Conservation (phyloP, 768 basidiomycete genomes). For the Termitomyces sp. region DNA sequence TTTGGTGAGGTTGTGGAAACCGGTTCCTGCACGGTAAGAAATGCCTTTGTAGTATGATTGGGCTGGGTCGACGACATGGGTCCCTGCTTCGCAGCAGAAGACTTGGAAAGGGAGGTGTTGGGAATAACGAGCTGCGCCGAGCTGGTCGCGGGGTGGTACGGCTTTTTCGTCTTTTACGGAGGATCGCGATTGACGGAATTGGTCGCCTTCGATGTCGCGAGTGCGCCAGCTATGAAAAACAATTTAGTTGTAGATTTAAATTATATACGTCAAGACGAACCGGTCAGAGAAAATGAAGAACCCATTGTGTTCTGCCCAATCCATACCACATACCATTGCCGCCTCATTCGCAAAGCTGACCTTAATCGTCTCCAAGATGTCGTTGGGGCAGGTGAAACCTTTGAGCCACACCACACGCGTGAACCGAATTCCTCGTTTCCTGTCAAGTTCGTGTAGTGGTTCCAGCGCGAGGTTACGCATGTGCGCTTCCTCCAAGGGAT, state of each 20-base stretch:
- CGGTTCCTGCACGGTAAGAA: slow-evolving; percentile 74
- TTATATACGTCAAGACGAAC: slow-evolving; percentile 38
- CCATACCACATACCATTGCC: slow-evolving; percentile 99
- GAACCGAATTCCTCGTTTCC: slow-evolving; percentile 78
- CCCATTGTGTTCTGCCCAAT: slow-evolving; percentile 98
- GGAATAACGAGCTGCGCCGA: slow-evolving; percentile 78
- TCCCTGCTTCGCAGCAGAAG: slow-evolving; percentile 98
- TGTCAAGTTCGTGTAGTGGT: slow-evolving; percentile 78
- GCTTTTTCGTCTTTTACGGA: slow-evolving; percentile 79
- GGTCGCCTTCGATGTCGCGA: slow-evolving; percentile 95
- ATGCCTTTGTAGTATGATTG: slow-evolving; percentile 96
- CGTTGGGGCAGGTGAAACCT: slow-evolving; percentile 98
- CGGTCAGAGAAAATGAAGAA: slow-evolving; percentile 98
- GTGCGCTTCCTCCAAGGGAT: slow-evolving; percentile 92
- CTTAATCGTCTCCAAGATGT: slow-evolving; percentile 93
- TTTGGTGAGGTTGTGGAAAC: slow-evolving; percentile 77
- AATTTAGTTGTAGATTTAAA: neutral
- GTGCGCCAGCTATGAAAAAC: slow-evolving; percentile 80
- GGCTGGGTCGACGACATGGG: slow-evolving; percentile 92
- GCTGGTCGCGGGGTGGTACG: slow-evolving; percentile 87
- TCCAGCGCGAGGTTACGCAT: slow-evolving; percentile 92
- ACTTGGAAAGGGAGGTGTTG: slow-evolving; percentile 97
- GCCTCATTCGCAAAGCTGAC: slow-evolving; percentile 89
- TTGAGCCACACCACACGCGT: slow-evolving; percentile 95
- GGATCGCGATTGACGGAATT: slow-evolving; percentile 95